Base-by-base conservation (phyloP, 257 asterid genomes). In the Plantago major region DNA sequence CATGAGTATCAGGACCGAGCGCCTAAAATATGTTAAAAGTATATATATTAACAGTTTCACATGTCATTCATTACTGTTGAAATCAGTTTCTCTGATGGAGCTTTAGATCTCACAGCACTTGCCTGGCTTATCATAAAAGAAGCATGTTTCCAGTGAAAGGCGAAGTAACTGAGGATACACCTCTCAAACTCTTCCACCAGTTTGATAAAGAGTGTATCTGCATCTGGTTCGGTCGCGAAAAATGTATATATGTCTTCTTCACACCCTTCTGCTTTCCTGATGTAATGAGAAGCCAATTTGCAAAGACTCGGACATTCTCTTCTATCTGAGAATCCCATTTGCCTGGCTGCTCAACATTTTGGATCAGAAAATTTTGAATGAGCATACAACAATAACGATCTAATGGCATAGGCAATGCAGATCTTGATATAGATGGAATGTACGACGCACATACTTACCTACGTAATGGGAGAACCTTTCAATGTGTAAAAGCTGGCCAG, bases 101-200 rank as follows among this genome's bases (percentile, higher is more conserved):
- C 40, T 65, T 2, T 50, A 64, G 57, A 67, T 8, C 19, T 30
- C 55, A 30, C 19, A 33, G 42, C 10, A 45, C 78, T 19, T 82
- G 82, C 98, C 96, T 91, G 96, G 30, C 83, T 82, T 60, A 88
- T 83, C 92, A 88, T 88, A 55, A 61, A 58, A 1, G 95, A 81
- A 58, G 89, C 92, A 59, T 91, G 87, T 67, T 66, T 78, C 98
- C 96, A 91, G 61, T 88, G 98, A 63, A 88, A 91, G 0, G 98
- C 98, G 17, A 85, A 91, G 84, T 91, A 91, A 75, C 98, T 88
- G 46, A 91, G 94, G 49, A 71, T 88, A 69, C 95, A 81, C 59
- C 98, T 79, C 81, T 91, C 96, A 9, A 91, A 65, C 79, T 88
- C 98, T 66, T 91, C 96, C 46, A 88, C 94, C 56, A 91, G 75